Evolutionary conservation across 179 eudicot genomes (phyloP).

Genomic region (Beta lomatogona): DNA sequence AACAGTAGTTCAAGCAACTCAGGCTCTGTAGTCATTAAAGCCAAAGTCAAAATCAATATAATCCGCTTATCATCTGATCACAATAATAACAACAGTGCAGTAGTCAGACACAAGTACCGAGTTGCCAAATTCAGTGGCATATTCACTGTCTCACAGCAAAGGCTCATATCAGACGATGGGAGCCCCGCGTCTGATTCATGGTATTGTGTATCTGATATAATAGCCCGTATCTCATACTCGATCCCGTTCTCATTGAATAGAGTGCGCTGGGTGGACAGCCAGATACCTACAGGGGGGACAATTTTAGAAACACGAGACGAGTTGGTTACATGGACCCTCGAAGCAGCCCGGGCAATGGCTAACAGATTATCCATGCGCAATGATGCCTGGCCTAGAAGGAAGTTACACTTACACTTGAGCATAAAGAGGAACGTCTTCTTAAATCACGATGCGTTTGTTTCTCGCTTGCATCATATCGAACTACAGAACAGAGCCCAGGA

Average conservation of each 20-base stretch:
- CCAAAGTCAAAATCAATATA: conserved; percentile 5
- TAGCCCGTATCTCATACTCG: neutral
- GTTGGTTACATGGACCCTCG: neutral
- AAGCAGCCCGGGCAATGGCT: neutral
- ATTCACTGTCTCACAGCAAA: neutral
- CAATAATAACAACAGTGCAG: neutral
- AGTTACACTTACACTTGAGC: neutral
- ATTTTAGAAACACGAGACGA: neutral
- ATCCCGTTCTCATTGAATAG: neutral
- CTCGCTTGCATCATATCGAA: neutral
- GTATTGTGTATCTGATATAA: neutral
- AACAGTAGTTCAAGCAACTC: neutral
- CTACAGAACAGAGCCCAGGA: neutral
- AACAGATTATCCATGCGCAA: too few species aligned
- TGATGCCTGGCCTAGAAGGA: too few species aligned
- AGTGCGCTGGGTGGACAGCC: neutral
- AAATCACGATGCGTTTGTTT: conserved; percentile 3
- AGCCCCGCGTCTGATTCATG: conserved; percentile 6
- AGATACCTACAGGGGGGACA: neutral
- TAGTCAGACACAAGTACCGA: neutral
- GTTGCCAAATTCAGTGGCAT: neutral
- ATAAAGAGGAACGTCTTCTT: neutral
- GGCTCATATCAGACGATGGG: neutral
- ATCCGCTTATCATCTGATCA: neutral
- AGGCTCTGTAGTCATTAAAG: neutral